Percentiles rank a stretch among this genome's conserved stretches.
phyloP scores from a whole-genome alignment of 345 rosid species.

The Carallia brachiata region DNA sequence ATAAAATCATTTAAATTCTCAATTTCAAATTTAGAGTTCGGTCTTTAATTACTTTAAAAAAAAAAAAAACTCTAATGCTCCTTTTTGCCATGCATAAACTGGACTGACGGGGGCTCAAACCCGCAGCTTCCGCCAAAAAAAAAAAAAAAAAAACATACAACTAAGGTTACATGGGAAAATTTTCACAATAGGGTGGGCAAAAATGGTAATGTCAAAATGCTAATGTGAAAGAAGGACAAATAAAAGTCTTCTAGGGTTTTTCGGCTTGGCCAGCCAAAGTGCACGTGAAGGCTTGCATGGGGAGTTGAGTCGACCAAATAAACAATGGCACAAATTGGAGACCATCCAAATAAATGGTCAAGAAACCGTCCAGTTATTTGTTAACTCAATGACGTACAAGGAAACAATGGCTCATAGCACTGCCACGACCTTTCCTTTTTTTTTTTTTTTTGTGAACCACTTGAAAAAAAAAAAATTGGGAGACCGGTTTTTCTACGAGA shows the following conservation, averaged over 20 bases:
- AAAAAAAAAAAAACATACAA: neutral
- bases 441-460: neutral
- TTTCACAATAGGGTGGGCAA: conserved; percentile 26
- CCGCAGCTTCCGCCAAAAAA: too few species aligned
- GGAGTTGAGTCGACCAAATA: conserved; percentile 43
- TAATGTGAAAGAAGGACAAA: conserved; percentile 28
- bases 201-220: conserved; percentile 36
- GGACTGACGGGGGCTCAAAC: too few species aligned
- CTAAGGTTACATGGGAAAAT: conserved; percentile 25
- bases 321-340: conserved; percentile 14
- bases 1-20: too few species aligned
- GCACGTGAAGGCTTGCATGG: conserved; percentile 74
- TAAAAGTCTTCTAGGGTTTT: conserved; percentile 28
- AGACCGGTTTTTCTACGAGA: too few species aligned
- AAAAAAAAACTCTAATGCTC: too few species aligned
- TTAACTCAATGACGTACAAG: conserved; percentile 45
- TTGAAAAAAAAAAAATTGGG: too few species aligned
- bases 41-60: too few species aligned
- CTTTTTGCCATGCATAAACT: too few species aligned
- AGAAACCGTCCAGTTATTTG: conserved; percentile 55
- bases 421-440: conserved; percentile 10
- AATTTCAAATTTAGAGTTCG: too few species aligned
- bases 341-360: conserved; percentile 53
- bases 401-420: conserved; percentile 63
- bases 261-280: conserved; percentile 36